phyloP scores from a whole-genome alignment of 2,329 filamentous ascomycete species.

The Colletotrichum lini region DNA sequence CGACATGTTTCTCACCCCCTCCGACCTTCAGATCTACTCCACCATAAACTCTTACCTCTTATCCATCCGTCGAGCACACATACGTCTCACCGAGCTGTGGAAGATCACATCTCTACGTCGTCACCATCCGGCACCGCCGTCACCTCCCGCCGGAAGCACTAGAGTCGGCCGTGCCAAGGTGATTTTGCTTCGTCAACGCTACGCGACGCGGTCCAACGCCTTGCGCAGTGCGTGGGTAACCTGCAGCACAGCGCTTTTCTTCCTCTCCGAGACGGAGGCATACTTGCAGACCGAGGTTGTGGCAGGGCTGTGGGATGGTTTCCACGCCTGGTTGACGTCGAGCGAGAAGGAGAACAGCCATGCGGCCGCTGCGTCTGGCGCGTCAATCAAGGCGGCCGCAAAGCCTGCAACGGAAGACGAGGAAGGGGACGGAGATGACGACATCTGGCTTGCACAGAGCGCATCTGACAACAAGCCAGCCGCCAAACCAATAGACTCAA shows the following conservation, averaged over 20 bases:
- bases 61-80: conserved; percentile 86
- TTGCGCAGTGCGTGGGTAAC: conserved; percentile 93
- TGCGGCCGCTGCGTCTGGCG: not conserved
- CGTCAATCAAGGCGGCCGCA: conserved; percentile 15
- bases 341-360: conserved; percentile 48
- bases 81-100: conserved; percentile 89
- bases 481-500: conserved; percentile 42
- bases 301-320: conserved; percentile 83
- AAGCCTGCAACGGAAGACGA: conserved; percentile 15
- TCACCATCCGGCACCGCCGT: conserved; percentile 80
- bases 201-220: conserved; percentile 72
- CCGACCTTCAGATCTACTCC: conserved; percentile 85
- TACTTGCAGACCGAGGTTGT: conserved; percentile 95
- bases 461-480: conserved; percentile 40
- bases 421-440: conserved; percentile 47
- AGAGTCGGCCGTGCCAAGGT: conserved; percentile 73
- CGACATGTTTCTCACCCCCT: conserved; percentile 85
- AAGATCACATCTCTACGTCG: conserved; percentile 84
- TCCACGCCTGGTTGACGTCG: conserved; percentile 80
- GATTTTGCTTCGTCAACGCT: conserved; percentile 73
- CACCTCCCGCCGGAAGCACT: conserved; percentile 74
- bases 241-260: conserved; percentile 87
- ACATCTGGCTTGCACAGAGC: conserved; percentile 58
- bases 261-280: conserved; percentile 87
- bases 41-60: conserved; percentile 90